A percentile compares a stretch with the other conserved stretches of the same genome.
Evolutionary conservation across 83 land plant genomes (phyloP).

Genomic region (Picea abies): DNA sequence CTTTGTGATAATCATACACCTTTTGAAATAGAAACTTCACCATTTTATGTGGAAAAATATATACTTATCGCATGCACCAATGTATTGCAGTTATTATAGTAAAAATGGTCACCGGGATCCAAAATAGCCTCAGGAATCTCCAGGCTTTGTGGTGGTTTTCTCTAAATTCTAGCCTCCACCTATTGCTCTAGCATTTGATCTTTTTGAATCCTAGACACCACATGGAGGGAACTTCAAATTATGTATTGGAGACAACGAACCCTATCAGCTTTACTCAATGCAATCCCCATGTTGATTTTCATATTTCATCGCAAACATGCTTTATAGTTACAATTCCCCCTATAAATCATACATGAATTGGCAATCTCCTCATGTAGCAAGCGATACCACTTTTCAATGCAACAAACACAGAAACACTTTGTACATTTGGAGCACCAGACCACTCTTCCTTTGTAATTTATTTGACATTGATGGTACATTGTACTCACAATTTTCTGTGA

Average conservation of each 20-base stretch:
- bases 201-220: no score
- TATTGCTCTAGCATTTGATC: no score
- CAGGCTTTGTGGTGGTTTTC: no score
- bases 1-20: no score
- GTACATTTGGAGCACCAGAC: constrained; percentile 59
- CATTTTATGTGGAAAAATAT: no score
- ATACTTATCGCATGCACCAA: no score
- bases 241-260: neutral
- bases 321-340: constrained; percentile 60
- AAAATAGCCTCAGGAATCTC: neutral
- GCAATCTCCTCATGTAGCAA: constrained; percentile 45
- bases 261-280: constrained; percentile 24
- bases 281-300: neutral
- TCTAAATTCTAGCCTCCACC: no score
- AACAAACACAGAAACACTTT: constrained; percentile 54
- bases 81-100: constrained; percentile 41
- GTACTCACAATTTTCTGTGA: constrained; percentile 8
- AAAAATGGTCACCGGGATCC: constrained; percentile 49
- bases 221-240: no score
- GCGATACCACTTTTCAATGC: constrained; percentile 65
- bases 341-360: constrained; percentile 66
- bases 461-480: constrained; percentile 77
- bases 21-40: no score
- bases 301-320: neutral
- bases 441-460: constrained; percentile 31